phyloP scores from a whole-genome alignment of 306 rosid genomes.

The Alnus rubra region DNA sequence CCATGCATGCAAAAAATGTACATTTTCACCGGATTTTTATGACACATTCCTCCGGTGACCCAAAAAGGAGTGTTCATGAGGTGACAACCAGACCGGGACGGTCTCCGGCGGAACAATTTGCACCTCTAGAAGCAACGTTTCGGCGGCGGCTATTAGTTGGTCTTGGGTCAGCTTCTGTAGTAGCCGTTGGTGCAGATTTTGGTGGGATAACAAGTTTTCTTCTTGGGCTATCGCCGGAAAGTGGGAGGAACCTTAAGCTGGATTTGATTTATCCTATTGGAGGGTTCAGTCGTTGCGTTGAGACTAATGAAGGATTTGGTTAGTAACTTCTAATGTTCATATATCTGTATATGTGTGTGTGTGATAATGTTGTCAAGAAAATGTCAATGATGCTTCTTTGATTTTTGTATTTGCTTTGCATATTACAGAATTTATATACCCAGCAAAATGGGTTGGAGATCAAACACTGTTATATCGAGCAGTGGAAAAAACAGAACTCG shows the following conservation, averaged over 20 bases:
- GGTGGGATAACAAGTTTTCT: slow-evolving; percentile 74
- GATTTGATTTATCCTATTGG: slow-evolving; percentile 73
- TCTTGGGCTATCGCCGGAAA: slow-evolving; percentile 66
- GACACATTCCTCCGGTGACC: slow-evolving; percentile 33
- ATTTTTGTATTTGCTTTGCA: neutral
- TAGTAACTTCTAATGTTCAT: slow-evolving; percentile 11
- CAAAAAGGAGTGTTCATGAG: slow-evolving; percentile 28
- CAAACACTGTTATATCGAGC: slow-evolving; percentile 78
- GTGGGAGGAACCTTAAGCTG: slow-evolving; percentile 58
- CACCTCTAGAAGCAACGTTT: slow-evolving; percentile 52
- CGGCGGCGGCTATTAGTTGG: slow-evolving; percentile 66
- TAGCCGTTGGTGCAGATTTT: slow-evolving; percentile 83
- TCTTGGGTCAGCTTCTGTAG: slow-evolving; percentile 71
- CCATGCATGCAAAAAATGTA: slow-evolving; percentile 33
- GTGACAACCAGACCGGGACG: slow-evolving; percentile 1
- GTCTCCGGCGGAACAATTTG: slow-evolving; percentile 58
- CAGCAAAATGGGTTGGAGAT: slow-evolving; percentile 90
- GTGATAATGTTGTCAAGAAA: neutral
- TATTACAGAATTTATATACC: slow-evolving; percentile 77
- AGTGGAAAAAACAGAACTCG: slow-evolving; percentile 63
- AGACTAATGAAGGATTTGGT: slow-evolving; percentile 81
- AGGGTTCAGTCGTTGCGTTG: slow-evolving; percentile 81
- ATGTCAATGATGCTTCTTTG: neutral
- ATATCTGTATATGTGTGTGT: neutral
- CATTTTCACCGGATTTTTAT: slow-evolving; percentile 21